These are phyloP conservation scores for Botrytis fabae DNA, from an alignment of 2,329 filamentous ascomycete species.

Conservation along the genomic window DNA sequence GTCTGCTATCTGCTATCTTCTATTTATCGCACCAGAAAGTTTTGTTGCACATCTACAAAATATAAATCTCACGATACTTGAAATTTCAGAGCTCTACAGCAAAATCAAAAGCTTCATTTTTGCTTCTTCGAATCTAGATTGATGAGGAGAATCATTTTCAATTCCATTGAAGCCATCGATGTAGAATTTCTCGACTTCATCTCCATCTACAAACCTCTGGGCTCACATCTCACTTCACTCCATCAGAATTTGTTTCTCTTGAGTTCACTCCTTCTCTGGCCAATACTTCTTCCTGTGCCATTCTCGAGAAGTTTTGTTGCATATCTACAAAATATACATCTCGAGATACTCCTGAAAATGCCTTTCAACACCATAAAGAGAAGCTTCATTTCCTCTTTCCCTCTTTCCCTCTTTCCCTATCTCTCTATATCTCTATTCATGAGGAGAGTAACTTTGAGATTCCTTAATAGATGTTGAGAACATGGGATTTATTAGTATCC, in stretches of 20 bases:
- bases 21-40: background rate
- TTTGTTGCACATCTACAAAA: background rate
- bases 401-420: background rate
- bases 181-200: background rate
- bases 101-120: background rate
- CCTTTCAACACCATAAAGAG: background rate
- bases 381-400: background rate
- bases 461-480: background rate
- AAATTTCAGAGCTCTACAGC: too few relatives aligned
- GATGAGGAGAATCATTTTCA: background rate
- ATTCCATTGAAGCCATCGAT: background rate
- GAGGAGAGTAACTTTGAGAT: constrained; percentile 1
- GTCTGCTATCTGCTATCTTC: background rate
- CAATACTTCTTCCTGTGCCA: background rate
- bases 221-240: background rate
- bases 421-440: background rate
- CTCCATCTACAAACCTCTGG: background rate
- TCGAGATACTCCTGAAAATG: background rate
- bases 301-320: background rate
- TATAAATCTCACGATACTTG: background rate
- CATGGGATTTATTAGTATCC: too few relatives aligned
- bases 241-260: background rate
- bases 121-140: background rate
- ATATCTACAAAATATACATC: background rate
- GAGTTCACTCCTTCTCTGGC: too few relatives aligned